Percentiles rank a stretch among this genome's conserved stretches.
These are phyloP conservation scores for Rhodotorula glutinis DNA, from an alignment of 1,284 basidiomycete species.

Conservation along the genomic window DNA sequence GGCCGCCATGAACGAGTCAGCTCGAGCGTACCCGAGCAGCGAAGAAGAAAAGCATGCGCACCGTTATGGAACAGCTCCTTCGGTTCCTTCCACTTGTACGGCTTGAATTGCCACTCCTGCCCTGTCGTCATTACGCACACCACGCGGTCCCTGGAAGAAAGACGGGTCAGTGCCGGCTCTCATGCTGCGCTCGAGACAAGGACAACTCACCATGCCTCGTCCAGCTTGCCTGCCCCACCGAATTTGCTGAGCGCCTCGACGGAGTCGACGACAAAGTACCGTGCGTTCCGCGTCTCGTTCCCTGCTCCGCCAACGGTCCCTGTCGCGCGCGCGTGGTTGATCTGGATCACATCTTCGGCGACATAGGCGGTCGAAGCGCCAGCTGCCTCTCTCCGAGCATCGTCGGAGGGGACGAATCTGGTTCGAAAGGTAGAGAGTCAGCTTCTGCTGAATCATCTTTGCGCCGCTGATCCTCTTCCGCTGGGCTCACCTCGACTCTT, in stretches of 20 bases:
- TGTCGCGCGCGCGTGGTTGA: conserved; percentile 55
- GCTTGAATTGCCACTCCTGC: conserved; percentile 94
- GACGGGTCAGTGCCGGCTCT: too few relatives aligned
- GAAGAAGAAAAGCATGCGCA: conserved; percentile 48
- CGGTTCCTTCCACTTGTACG: conserved; percentile 94
- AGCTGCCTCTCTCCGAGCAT: conserved; percentile 55
- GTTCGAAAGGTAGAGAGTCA: background rate
- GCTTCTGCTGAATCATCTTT: too few relatives aligned
- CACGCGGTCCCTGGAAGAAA: conserved; percentile 87
- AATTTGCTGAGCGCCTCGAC: conserved; percentile 89
- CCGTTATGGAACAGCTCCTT: conserved; percentile 87
- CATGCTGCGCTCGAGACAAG: too few relatives aligned
- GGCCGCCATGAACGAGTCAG: background rate
- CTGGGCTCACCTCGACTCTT: conserved; percentile 71
- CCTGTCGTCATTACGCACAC: conserved; percentile 96
- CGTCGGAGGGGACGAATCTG: conserved; percentile 77
- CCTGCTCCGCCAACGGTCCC: background rate
- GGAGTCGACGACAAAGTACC: conserved; percentile 77
- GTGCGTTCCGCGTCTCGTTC: conserved; percentile 39
- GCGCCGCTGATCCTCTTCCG: background rate
- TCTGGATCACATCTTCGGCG: conserved; percentile 65
- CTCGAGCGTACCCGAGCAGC: background rate
- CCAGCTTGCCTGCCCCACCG: conserved; percentile 52
- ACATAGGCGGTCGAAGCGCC: conserved; percentile 1
- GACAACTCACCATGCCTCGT: conserved; percentile 70